Percentiles rank a stretch among this genome's conserved stretches.
Conservation (phyloP, 805 yeast species). For the Kodamaea restingae region DNA sequence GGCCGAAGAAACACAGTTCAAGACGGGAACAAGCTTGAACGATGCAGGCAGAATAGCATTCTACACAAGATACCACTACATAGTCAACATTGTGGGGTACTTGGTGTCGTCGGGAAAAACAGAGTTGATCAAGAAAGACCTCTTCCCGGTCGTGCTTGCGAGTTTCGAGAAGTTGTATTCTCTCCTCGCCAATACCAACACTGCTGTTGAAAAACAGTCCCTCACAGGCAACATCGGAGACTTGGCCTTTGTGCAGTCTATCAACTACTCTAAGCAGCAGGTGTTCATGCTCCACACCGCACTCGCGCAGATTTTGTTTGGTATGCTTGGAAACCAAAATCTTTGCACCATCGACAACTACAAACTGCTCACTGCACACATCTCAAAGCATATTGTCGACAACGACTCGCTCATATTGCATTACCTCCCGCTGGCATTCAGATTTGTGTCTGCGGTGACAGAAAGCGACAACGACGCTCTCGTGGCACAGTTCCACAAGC, state of each 20-base stretch:
- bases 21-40: constrained; percentile 45
- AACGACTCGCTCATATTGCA: constrained; percentile 65
- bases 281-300: constrained; percentile 66
- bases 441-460: constrained; percentile 39
- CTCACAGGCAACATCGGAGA: constrained; percentile 49
- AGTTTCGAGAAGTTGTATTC: constrained; percentile 59
- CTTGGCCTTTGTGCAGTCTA: constrained; percentile 32
- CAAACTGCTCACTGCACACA: constrained; percentile 39
- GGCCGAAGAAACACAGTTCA: constrained; percentile 36
- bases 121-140: constrained; percentile 16
- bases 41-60: constrained; percentile 68
- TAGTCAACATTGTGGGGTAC: constrained; percentile 58
- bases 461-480: constrained; percentile 36
- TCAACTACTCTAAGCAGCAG: constrained; percentile 58
- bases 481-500: constrained; percentile 33
- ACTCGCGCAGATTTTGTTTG: constrained; percentile 61
- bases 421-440: constrained; percentile 56
- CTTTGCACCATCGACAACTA: constrained; percentile 31
- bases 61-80: constrained; percentile 64
- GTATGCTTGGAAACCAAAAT: constrained; percentile 40
- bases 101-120: constrained; percentile 21
- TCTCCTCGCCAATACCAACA: constrained; percentile 52
- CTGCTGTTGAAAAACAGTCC: constrained; percentile 42
- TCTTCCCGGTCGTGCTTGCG: constrained; percentile 44
- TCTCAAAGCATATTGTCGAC: constrained; percentile 43